Base-by-base conservation (phyloP, 257 asterid genomes). In the Anisodus tanguticus region DNA sequence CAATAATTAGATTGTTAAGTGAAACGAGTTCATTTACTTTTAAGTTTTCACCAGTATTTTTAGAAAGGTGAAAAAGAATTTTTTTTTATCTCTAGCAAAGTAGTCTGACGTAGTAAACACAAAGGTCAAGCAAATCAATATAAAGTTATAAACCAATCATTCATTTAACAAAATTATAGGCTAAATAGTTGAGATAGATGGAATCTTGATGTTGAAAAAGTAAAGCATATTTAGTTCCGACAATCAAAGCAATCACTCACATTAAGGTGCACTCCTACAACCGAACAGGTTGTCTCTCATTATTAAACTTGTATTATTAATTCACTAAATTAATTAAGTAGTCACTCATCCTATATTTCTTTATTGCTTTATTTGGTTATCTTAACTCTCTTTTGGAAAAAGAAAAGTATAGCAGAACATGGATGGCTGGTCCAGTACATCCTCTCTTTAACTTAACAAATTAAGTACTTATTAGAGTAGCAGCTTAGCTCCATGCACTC, bases 211-310 rank as follows among this genome's bases (percentile, higher is more conserved):
- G 31, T 54, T 77, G 88, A 60, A 79, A 85, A 85, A 85, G 76
- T 17, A 86, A 70, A 82, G 84, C 77, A 85, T 80, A 90, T 88
- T 87, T 89, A 85, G 76, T 49, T 84, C 94, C 94, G 92, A 92
- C 91, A 92, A 89, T 86, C 81, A 90, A 90, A 90, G 87, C 77
- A 88, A 86, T 89, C 90, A 53, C 87, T 90, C 89, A 88, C 87
- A 86, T 88, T 91, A 88, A 90, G 84, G 80, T 83, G 85, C 70
- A 59, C 79, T 78, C 82, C 69, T 76, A 82, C 79, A 82, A 78
- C 84, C 85, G 86, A 88, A 90, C 94, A 91, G 90, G 84, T 88
- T 92, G 95, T 88, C 92, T 92, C 92, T 85, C 92, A 80, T 76
- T 82, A 85, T 57, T 71, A 62, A 15, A 51, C 60, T 41, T 55